Conservation (phyloP, 2,329 filamentous ascomycete genomes). For the Seiridium cupressi region DNA sequence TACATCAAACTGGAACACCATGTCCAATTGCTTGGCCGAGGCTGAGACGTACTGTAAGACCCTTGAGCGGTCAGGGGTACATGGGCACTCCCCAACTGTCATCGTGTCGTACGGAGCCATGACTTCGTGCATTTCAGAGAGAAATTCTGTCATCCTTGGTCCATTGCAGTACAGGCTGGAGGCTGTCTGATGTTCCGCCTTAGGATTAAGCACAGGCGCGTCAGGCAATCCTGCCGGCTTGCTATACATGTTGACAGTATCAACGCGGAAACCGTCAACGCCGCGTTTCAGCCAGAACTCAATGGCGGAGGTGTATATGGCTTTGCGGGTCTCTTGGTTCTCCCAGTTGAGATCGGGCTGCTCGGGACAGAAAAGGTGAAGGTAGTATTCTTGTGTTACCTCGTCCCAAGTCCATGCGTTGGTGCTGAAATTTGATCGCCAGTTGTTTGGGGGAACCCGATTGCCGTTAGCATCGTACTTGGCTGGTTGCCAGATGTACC, state of each 20-base stretch:
- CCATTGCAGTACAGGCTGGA: conserved; percentile 49
- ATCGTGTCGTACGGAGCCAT: conserved; percentile 48
- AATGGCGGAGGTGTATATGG: conserved; percentile 66
- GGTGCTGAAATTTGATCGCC: conserved; percentile 40
- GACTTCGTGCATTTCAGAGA: conserved; percentile 45
- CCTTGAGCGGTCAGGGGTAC: conserved; percentile 40
- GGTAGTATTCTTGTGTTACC: conserved; percentile 51
- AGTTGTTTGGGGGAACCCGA: conserved; percentile 41
- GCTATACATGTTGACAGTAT: conserved; percentile 67
- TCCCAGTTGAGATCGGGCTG: conserved; percentile 83
- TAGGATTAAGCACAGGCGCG: conserved; percentile 36
- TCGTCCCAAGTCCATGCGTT: conserved; percentile 50
- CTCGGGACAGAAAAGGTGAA: conserved; percentile 67
- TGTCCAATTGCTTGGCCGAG: conserved; percentile 43
- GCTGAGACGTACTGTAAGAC: conserved; percentile 47
- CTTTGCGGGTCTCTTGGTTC: conserved; percentile 60
- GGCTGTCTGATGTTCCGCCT: conserved; percentile 32
- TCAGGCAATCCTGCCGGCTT: conserved; percentile 59
- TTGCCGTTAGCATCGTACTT: conserved; percentile 33
- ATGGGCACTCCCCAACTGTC: conserved; percentile 54
- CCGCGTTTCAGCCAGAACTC: conserved; percentile 73
- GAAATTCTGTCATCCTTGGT: conserved; percentile 51
- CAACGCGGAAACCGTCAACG: conserved; percentile 64
- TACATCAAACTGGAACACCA: conserved; percentile 47
- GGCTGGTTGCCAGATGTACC: conserved; percentile 54